Evolutionary conservation across 192 early-diverging fungal genomes (phyloP), one percentile per base, ranked within the genome.

Genomic region (Irineochytrium annulatum): DNA sequence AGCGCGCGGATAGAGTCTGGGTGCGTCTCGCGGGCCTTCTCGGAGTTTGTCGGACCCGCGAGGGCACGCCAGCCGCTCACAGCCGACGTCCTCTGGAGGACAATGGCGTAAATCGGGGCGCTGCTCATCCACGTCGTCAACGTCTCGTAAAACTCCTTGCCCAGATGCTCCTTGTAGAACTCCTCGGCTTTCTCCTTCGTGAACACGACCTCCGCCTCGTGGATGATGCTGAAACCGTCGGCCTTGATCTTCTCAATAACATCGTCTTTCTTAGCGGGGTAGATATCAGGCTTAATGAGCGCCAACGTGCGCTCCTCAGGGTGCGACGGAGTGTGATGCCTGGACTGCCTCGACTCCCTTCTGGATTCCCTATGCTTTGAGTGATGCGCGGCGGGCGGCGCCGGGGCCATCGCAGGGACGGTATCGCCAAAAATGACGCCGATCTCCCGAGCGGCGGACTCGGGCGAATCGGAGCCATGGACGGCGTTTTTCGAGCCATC

Each of bases 221-320:
- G 41, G 28, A 70, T 45, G 32, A 73, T 52, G 1, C 29, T 55
- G 37, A 71, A 73, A 27, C 64, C 68, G 35, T 57, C 51, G 0
- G 37, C 58, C 24, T 26, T 20, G 45, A 72, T 67, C 58, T 35
- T 62, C 34, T 57, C 56, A 22, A 72, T 56, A 32, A 74, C 67
- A 13, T 71, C 72, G 44, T 74, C 74, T 35, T 72, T 74, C 45
- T 75, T 78, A 3, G 65, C 54, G 1, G 72, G 78, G 44, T 74
- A 74, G 16, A 71, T 75, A 46, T 81, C 79, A 27, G 79, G 79
- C 57, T 80, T 80, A 45, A 80, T 76, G 14, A 80, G 54, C n/a
- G 78, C 78, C 20, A 80, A 43, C 0, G 78, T 80, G 3, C 70
- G 31, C 52, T 76, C 54, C 1, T 68, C 58, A 0, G 43, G 58